phyloP scores from a whole-genome alignment of 768 basidiomycete genomes.

The Macrolepiota albuminosa region DNA sequence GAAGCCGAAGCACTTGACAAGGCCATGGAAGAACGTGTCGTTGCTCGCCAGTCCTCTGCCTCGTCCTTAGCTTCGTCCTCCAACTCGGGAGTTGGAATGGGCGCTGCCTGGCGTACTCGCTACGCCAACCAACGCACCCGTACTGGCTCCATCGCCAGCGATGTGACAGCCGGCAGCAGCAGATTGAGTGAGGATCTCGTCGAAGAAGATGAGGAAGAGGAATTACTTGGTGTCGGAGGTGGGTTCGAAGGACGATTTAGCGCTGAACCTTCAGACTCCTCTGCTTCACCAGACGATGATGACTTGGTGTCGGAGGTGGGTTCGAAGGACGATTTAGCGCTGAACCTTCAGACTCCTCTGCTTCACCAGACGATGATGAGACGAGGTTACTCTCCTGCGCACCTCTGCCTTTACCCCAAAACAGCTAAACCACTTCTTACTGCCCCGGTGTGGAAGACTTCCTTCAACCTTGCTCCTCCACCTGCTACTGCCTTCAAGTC shows the following conservation, averaged over 20 bases:
- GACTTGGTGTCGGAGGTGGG: constrained; percentile 63
- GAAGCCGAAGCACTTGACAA: constrained; percentile 83
- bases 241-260: constrained; percentile 45
- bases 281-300: constrained; percentile 42
- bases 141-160: constrained; percentile 71
- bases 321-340: constrained; percentile 41
- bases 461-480: constrained; percentile 48
- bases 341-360: constrained; percentile 33
- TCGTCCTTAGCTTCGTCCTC: constrained; percentile 59
- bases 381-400: constrained; percentile 23
- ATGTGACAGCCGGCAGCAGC: constrained; percentile 62
- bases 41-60: constrained; percentile 66
- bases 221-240: constrained; percentile 63
- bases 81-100: constrained; percentile 60
- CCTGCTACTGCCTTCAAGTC: constrained; percentile 50
- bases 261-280: constrained; percentile 32
- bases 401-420: constrained; percentile 19
- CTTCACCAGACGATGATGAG: constrained; percentile 41
- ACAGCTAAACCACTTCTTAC: constrained; percentile 42
- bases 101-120: constrained; percentile 57
- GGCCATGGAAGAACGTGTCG: constrained; percentile 80
- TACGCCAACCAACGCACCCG: constrained; percentile 61
- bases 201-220: constrained; percentile 77
- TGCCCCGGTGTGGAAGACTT: constrained; percentile 53
- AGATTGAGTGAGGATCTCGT: constrained; percentile 75